Base-by-base conservation (phyloP, 257 asterid genomes). In the Salvia splendens region DNA sequence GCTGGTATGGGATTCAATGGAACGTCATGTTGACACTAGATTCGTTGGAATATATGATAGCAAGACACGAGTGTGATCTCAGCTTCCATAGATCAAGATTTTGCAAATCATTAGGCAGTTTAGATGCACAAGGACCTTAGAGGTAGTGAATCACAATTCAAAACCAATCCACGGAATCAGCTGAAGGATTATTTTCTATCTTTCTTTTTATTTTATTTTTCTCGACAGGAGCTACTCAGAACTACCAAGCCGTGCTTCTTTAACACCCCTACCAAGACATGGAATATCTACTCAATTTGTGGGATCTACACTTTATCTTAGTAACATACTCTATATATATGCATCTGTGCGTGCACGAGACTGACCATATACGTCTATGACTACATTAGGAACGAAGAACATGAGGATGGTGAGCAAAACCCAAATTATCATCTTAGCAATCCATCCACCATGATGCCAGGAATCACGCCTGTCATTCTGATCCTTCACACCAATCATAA, bases 391-490 rank as follows among this genome's bases (percentile, higher is more conserved):
- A 71, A 94, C 77, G 79, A 94, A 88, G 79, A 91, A 88, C 96
- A 94, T 88, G 82, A 94, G 91, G 74, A 82, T 63, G 50, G 79
- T 64, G 62, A 94, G 87, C 86, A 91, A 79, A 77, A 85, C 75
- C 99, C 99, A 91, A 76, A 88, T 60, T 46, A 83, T 41, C 81
- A 91, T 79, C 85, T 94, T 94, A 49, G 79, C 83, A 64, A 75
- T 70, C 97, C 97, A 94, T 75, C 97, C 97, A 30, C 92, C 96
- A 9, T 91, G 99, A 74, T 94, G 99, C 86, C 70, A 74, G 12
- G 96, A 75, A 69, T 94, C 97, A 2, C 99, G 99, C 74, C 51
- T 88, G 76, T 94, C 99, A 42, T 94, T 94, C 81, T 88, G 96
- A 82, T 88, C 91, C 71, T 94, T 94, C 59, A 94, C 77, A 5